Conservation (phyloP, 108 stramenopile species). For the Thalassiosira profunda region DNA sequence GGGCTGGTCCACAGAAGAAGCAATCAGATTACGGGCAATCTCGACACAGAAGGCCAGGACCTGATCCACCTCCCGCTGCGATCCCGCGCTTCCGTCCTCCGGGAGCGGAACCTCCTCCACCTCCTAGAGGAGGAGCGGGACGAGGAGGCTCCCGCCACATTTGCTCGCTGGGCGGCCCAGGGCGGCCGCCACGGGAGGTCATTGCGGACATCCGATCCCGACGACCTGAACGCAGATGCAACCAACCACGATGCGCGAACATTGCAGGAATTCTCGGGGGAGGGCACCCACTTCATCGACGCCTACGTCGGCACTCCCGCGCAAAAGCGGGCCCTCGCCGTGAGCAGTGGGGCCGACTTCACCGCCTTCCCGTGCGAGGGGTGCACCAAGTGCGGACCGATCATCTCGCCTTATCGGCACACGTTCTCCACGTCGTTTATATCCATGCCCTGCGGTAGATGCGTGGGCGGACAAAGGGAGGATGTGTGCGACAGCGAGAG, state of each 20-base stretch:
- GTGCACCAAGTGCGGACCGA: constrained; percentile 39
- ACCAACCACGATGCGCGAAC: neutral
- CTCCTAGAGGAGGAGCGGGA: constrained; percentile 14
- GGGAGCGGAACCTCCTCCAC: constrained; percentile 20
- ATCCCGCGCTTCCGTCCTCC: constrained; percentile 25
- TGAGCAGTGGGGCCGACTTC: constrained; percentile 44
- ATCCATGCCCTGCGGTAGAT: constrained; percentile 47
- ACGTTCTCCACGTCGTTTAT: constrained; percentile 31
- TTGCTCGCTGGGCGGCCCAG: neutral
- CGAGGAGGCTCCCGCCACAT: constrained; percentile 7
- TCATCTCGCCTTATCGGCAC: constrained; percentile 22
- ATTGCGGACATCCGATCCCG: neutral
- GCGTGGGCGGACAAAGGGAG: constrained; percentile 25
- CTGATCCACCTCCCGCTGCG: constrained; percentile 40
- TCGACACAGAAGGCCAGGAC: neutral
- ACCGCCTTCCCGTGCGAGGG: constrained; percentile 58
- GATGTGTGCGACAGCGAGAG: constrained; percentile 31
- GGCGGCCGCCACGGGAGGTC: neutral
- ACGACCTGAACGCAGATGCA: neutral
- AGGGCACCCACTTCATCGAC: constrained; percentile 49
- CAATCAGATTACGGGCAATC: neutral
- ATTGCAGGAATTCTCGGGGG: constrained; percentile 35
- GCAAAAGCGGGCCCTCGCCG: constrained; percentile 43
- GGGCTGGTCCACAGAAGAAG: too few species aligned
- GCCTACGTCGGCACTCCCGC: constrained; percentile 53